A percentile compares a stretch with the other conserved stretches of the same genome.
These are phyloP conservation scores for Pyricularia pennisetigena DNA, from an alignment of 2,329 filamentous ascomycete genomes.

Conservation along the genomic window DNA sequence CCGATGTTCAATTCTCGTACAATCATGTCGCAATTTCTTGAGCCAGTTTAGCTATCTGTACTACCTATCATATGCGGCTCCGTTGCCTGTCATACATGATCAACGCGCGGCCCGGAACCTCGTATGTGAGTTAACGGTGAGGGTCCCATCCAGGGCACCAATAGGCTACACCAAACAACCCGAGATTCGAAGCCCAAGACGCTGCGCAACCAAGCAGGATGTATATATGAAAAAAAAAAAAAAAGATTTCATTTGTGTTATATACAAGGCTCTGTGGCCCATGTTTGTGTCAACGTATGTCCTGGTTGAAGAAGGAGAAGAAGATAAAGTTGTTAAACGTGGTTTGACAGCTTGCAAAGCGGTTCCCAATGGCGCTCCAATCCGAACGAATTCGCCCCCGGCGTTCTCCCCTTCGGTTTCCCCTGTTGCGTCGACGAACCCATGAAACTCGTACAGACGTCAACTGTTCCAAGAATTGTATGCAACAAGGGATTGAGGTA, in stretches of 20 bases:
- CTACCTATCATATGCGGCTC: background rate
- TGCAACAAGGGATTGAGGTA: background rate
- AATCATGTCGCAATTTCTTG: background rate
- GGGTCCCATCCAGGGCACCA: background rate
- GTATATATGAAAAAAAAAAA: background rate
- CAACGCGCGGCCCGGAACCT: background rate
- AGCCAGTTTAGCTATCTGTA: background rate
- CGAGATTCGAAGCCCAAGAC: background rate
- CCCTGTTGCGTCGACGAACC: background rate
- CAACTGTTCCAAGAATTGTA: background rate
- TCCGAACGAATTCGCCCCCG: background rate
- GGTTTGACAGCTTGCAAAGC: background rate
- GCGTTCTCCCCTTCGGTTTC: background rate
- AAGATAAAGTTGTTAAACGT: background rate
- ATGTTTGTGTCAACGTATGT: conserved; percentile 2
- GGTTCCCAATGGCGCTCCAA: background rate
- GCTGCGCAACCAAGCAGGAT: background rate
- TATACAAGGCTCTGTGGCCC: background rate
- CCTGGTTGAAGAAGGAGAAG: conserved; percentile 1
- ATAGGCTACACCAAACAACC: background rate
- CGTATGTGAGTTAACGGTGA: background rate
- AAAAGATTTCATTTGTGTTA: background rate
- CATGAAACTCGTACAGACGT: background rate
- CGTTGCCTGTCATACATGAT: background rate
- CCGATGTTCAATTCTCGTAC: background rate